Evolutionary conservation across 192 early-diverging fungal genomes (phyloP), one percentile per base, ranked within the genome.

Genomic region (Powellomyces hirtus): DNA sequence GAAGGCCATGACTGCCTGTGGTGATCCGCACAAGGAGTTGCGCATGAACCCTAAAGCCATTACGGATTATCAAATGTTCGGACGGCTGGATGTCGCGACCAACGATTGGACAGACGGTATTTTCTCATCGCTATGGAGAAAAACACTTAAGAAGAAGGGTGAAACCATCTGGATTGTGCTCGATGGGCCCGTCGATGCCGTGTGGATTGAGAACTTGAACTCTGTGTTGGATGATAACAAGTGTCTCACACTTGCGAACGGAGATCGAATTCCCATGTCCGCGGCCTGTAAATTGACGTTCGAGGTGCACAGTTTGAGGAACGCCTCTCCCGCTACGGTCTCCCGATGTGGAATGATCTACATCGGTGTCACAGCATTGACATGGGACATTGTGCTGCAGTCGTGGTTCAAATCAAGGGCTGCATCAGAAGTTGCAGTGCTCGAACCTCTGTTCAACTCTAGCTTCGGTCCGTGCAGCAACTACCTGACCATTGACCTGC

Each of bases 61-160:
- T 70, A 82, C 81, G 1, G 86, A 87, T 73, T 87, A 79, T 64
- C 86, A 87, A 70, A 87, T 87, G 86, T 87, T 87, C 72, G 86
- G 86, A 29, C 67, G 80, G 35, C 66, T 87, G 44, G 86, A 87
- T 70, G 86, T 87, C 31, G 81, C 86, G 4, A 87, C 86, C 37
- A 87, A 87, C 60, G 86, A 87, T 53, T 87, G 86, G 86, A 87
- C 86, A 14, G 86, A 87, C 68, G 86, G 86, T 36, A 87, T 87
- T 50, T 87, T 87, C 76, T 87, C 84, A 1, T 81, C 83, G 20
- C 64, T 87, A 26, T 87, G 86, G 86, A 40, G 86, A 68, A 87
- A 86, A 67, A 84, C 86, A 1, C 57, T 86, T 30, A 87, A 87
- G 64, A 81, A 78, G 38, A 84, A 87, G 59, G 86, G 86, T 14